Evolutionary conservation across 371 early-diverging fungal species (phyloP).

Genomic region (Mortierella sp.): DNA sequence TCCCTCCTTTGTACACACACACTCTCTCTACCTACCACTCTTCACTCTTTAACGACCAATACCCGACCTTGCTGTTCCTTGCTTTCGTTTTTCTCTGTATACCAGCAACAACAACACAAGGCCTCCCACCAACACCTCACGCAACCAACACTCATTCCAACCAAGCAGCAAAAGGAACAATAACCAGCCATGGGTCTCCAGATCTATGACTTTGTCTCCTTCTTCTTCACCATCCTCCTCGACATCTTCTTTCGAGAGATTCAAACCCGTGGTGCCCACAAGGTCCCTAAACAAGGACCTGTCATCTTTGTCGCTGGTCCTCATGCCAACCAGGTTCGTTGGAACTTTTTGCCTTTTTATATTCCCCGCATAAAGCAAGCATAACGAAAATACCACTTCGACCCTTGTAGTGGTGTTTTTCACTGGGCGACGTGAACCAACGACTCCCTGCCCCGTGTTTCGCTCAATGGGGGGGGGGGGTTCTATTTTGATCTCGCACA

Average conservation of each 20-base stretch:
- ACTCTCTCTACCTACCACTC: not conserved
- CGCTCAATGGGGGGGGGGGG: conserved; percentile 26
- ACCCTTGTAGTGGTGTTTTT: not conserved
- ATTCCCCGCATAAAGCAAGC: not conserved
- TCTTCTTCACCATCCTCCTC: conserved; percentile 75
- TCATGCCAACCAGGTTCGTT: conserved; percentile 92
- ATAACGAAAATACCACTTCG: conserved; percentile 1
- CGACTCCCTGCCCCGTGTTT: not conserved
- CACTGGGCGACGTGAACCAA: not conserved
- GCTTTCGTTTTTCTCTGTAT: not conserved
- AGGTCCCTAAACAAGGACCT: conserved; percentile 88
- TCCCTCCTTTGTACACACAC: not conserved
- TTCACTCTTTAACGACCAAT: conserved; percentile 9
- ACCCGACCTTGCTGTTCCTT: not conserved
- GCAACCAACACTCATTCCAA: not conserved
- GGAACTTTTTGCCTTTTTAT: not conserved
- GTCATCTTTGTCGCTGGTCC: conserved; percentile 97
- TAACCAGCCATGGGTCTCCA: conserved; percentile 50
- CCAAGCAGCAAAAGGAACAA: not conserved
- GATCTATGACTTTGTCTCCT: conserved; percentile 66
- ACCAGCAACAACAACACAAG: not conserved
- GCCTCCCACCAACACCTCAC: not conserved
- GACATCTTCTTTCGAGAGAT: conserved; percentile 93
- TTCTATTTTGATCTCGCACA: not conserved
- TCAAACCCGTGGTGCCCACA: conserved; percentile 84